Evolutionary conservation across 1,139 yeast genomes (phyloP).

Genomic region (Yamadazyma triangularis): DNA sequence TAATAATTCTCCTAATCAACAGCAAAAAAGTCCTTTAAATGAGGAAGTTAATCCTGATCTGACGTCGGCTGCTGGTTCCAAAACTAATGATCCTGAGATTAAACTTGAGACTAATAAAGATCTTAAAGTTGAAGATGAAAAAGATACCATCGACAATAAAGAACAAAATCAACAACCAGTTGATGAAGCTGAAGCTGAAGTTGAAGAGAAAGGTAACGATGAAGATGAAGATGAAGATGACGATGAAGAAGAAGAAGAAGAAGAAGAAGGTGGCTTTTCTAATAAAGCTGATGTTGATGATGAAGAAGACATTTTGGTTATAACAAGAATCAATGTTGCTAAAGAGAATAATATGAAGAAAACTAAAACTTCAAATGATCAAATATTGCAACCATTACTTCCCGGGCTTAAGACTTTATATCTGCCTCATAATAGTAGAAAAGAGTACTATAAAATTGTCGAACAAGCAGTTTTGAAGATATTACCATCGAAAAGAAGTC

Average conservation of each 20-base stretch:
- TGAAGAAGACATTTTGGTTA: conserved; percentile 12
- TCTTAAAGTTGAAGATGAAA: not conserved
- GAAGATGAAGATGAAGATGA: conserved; percentile 11
- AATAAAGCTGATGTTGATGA: conserved; percentile 10
- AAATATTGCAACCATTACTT: conserved; percentile 11
- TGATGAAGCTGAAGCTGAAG: conserved; percentile 4
- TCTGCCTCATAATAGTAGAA: conserved; percentile 13
- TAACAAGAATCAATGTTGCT: conserved; percentile 9
- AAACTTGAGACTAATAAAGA: not conserved
- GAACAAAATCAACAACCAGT: no score
- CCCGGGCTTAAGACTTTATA: conserved; percentile 20
- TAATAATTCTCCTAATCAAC: conserved; percentile 2
- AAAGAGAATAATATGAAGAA: conserved; percentile 5
- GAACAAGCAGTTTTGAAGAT: conserved; percentile 25
- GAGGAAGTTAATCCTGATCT: conserved; percentile 1
- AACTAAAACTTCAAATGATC: conserved; percentile 8
- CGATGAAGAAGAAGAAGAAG: conserved; percentile 7
- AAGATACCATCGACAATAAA: conserved; percentile 2
- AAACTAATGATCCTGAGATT: no score
- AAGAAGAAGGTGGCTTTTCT: conserved; percentile 12
- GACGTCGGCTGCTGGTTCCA: no score
- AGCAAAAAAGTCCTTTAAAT: not conserved
- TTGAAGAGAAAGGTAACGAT: no score
- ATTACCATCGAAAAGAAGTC: conserved; percentile 27
- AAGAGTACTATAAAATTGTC: conserved; percentile 26